phyloP scores from a whole-genome alignment of 2,329 filamentous ascomycete species.

The Colletotrichum higginsianum region DNA sequence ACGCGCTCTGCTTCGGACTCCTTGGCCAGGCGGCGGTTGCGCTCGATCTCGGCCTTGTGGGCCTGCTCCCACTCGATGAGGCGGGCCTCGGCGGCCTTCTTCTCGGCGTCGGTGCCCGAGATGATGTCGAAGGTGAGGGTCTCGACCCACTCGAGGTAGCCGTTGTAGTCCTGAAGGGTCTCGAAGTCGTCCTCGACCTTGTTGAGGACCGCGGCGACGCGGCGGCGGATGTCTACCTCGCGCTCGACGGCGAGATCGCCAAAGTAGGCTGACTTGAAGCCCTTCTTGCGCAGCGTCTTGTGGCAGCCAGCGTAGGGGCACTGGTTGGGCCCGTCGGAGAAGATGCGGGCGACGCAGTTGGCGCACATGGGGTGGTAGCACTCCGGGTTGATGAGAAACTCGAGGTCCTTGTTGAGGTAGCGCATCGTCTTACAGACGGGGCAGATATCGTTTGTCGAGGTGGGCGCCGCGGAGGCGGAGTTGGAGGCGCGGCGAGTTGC shows the following conservation, averaged over 20 bases:
- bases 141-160: conserved; percentile 95
- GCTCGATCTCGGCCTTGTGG: conserved; percentile 78
- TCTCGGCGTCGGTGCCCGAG: conserved; percentile 77
- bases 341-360: conserved; percentile 94
- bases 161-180: conserved; percentile 85
- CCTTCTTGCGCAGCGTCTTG: conserved; percentile 86
- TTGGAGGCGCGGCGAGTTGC: conserved; percentile 25
- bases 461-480: conserved; percentile 43
- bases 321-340: conserved; percentile 90
- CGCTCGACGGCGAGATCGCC: conserved; percentile 89
- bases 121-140: conserved; percentile 91
- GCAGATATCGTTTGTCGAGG: conserved; percentile 78
- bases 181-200: conserved; percentile 93
- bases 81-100: conserved; percentile 60
- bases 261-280: conserved; percentile 92
- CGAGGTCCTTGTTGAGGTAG: conserved; percentile 94
- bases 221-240: conserved; percentile 90
- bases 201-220: conserved; percentile 88
- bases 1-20: conserved; percentile 69
- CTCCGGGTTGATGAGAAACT: conserved; percentile 96
- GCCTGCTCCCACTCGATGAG: conserved; percentile 77
- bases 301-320: conserved; percentile 93
- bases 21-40: conserved; percentile 68
- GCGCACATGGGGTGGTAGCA: conserved; percentile 99
- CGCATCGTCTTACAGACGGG: conserved; percentile 97